Percentiles rank a stretch among this genome's conserved stretches.
Conservation (phyloP, 106 monocot species). For the Apostasia ramifera region DNA sequence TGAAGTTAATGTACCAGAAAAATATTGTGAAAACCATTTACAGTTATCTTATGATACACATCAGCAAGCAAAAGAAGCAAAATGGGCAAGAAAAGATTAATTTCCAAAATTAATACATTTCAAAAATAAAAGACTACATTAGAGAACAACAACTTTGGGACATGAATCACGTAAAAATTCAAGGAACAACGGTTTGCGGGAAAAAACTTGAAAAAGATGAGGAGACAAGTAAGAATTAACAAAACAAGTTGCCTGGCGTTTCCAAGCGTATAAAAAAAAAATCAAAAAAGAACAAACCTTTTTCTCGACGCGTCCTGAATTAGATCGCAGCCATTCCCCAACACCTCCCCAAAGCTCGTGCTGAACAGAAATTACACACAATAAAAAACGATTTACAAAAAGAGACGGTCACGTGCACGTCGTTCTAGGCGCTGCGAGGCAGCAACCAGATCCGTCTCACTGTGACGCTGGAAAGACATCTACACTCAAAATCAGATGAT, state of each 20-base stretch:
- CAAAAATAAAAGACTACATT: no score
- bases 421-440: background rate
- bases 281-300: constrained; percentile 32
- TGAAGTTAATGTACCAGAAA: no score
- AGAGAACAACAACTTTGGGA: no score
- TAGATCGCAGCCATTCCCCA: constrained; percentile 18
- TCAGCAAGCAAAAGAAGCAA: no score
- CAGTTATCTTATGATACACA: no score
- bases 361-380: constrained; percentile 11
- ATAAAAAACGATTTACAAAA: background rate
- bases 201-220: background rate
- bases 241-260: background rate
- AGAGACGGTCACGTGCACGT: background rate
- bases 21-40: no score
- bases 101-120: no score
- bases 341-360: constrained; percentile 16
- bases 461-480: background rate
- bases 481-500: background rate
- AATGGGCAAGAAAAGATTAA: no score
- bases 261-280: background rate
- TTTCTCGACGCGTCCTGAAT: constrained; percentile 31
- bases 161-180: no score
- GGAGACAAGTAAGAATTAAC: background rate
- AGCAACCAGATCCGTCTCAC: background rate
- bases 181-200: no score